Percentiles rank a stretch among this genome's conserved stretches.
Evolutionary conservation across 1,284 basidiomycete species (phyloP).

Genomic region (Stygiomarasmius scandens): DNA sequence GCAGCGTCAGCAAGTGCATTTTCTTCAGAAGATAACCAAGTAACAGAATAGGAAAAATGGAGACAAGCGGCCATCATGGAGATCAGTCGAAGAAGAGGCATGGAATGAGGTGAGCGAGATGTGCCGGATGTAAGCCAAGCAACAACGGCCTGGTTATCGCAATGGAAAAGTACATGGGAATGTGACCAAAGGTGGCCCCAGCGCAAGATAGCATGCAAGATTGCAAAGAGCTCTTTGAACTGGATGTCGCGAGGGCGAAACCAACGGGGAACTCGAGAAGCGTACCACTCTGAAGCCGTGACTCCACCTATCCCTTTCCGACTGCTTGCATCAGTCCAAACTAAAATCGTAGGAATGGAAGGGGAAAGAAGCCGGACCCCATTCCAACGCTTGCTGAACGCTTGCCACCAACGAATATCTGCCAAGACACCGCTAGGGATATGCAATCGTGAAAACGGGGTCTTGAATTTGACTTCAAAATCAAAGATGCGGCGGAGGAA

Average conservation of each 20-base stretch:
- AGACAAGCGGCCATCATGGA: slow-evolving; percentile 21
- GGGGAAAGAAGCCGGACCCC: slow-evolving; percentile 29
- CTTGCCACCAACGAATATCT: slow-evolving; percentile 32
- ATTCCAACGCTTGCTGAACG: slow-evolving; percentile 30
- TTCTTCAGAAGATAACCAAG: slow-evolving; percentile 2
- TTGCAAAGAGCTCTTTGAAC: slow-evolving; percentile 29
- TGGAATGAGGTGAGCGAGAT: slow-evolving; percentile 18
- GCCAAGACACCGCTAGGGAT: slow-evolving; percentile 22
- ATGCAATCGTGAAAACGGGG: slow-evolving; percentile 20
- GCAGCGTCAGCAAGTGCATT: slow-evolving; percentile 25
- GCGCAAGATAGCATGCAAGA: slow-evolving; percentile 29
- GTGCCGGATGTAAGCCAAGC: slow-evolving; percentile 18
- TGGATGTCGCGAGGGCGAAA: slow-evolving; percentile 26
- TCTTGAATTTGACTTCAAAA: slow-evolving; percentile 28
- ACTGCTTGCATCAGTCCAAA: slow-evolving; percentile 33
- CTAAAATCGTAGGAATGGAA: slow-evolving; percentile 12
- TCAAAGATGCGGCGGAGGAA: slow-evolving; percentile 30
- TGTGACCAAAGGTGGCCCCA: slow-evolving; percentile 25
- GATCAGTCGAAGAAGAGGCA: slow-evolving; percentile 18
- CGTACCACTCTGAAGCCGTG: slow-evolving; percentile 25
- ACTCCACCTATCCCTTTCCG: slow-evolving; percentile 28
- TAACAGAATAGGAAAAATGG: slow-evolving; percentile 4
- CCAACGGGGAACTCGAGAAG: slow-evolving; percentile 21
- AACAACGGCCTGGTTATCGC: slow-evolving; percentile 34
- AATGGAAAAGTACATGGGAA: slow-evolving; percentile 30